Base-by-base conservation (phyloP, 345 rosid genomes). In the Passiflora organensis region DNA sequence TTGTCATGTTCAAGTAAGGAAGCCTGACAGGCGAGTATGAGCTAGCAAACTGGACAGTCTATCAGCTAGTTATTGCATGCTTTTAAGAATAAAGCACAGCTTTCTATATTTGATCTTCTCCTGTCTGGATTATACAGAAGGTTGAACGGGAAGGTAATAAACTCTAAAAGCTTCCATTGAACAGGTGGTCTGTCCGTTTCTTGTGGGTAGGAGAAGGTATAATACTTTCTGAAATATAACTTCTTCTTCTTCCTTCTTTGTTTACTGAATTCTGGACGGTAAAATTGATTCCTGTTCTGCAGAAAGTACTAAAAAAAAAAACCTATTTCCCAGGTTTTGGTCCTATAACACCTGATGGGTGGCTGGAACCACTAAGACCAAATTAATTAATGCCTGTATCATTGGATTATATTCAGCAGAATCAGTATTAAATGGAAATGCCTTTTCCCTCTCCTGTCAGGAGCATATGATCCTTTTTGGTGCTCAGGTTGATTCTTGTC, bases 141-240 rank as follows among this genome's bases (percentile, higher is more conserved):
- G n/a, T n/a, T n/a, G n/a, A n/a, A n/a, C n/a, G n/a, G 2, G 15
- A 16, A 6, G 13, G 36, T 34, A 51, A 32, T 34, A 12, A 13
- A 25, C 14, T n/a, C n/a, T n/a, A n/a, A 32, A 34, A 25, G 21
- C 38, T n/a, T 32, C 6, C 20, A 48, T 48, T 48, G 22, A 23
- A 1, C 15, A 22, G 32, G 19, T 28, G 8, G 34, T 8, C 8
- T 1, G n/a, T 43, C 5, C 34, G 65, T 62, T 51, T 55, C 67
- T 68, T 68, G 23, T 18, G 53, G 20, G 28, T 45, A 51, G 43
- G 52, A 73, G 61, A 60, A 56, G 69, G 73, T 55, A 60, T 51
- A 42, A 22, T 51, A 42, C 73, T 64, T 64, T 67, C 43, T 62
- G 25, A 59, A 49, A 59, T 15, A 18, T 14, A 50, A 28, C 54